Base-by-base conservation (phyloP, 1,139 yeast species). In the Cylindricascospora bacillispora region DNA sequence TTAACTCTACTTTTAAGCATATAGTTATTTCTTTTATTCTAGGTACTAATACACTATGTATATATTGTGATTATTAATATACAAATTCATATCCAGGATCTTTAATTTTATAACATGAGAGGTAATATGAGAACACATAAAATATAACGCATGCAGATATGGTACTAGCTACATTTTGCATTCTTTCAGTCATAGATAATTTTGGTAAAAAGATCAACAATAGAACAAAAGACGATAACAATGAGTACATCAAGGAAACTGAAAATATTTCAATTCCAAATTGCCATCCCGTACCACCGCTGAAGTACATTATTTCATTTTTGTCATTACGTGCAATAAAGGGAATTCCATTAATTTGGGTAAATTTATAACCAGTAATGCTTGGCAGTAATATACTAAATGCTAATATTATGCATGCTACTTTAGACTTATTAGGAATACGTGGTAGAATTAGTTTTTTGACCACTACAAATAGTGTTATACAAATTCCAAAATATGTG, bases 231-330 rank as follows among this genome's bases (percentile, higher is more conserved):
- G 52, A 32, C 3, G 66, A 67, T 43, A 75, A 56, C 1, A 52
- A 39, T 9, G 63, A 39, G 45, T 79, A 80, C 32, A 62, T 56
- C 3, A 49, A 48, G 0, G 70, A 67, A 3, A 77, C 63, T 6
- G 71, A 47, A 4, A 70, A 45, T 2, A 73, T 63, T 48, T 79
- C 92, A 4, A 68, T 54, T 1, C 89, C 89, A 52, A 77, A 73
- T 49, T 78, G 89, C 58, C 71, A 73, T 35, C 65, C 68, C 5
- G 56, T 52, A 1, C 80, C 82, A 5, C 82, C 82, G 39, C 79
- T 67, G 29, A 73, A 67, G 40, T 59, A 62, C 50, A 76, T 62
- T 22, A 70, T 52, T 5, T 59, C 54, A 5, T 70, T 67, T 4
- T 52, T 45, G 6, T 65, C 66, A 41, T 63, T 58, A 32, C 59